Evolutionary conservation across 164 flowering plant species (phyloP).

Genomic region (Vitis rupestris): DNA sequence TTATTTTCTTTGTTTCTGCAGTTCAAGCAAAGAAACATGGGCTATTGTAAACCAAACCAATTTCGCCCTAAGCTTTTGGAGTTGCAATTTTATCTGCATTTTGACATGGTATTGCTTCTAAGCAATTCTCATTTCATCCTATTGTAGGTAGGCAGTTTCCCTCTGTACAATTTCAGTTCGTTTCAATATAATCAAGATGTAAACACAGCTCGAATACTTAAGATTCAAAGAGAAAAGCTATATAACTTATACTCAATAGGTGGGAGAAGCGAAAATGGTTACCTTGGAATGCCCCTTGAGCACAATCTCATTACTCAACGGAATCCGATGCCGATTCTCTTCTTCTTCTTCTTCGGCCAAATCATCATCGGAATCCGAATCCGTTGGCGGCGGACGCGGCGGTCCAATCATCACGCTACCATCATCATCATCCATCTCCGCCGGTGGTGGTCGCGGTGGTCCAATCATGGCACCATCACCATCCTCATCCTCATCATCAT

Average conservation of each 20-base stretch:
- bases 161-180: too few relatives aligned
- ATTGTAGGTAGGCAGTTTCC: too few relatives aligned
- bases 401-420: slow-evolving; percentile 60
- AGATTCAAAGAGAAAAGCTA: too few relatives aligned
- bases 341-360: slow-evolving; percentile 32
- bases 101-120: too few relatives aligned
- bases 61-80: too few relatives aligned
- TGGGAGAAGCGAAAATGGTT: not conserved
- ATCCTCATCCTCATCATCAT: slow-evolving; percentile 22
- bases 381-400: slow-evolving; percentile 46
- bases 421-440: slow-evolving; percentile 20
- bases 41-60: too few relatives aligned
- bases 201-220: too few relatives aligned
- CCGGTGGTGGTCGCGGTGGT: slow-evolving; percentile 38
- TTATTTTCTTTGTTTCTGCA: too few relatives aligned
- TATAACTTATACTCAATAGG: not conserved
- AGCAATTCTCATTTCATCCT: too few relatives aligned
- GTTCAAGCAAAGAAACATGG: too few relatives aligned
- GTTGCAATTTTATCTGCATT: too few relatives aligned
- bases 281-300: slow-evolving; percentile 95
- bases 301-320: slow-evolving; percentile 84
- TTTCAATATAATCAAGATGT: too few relatives aligned
- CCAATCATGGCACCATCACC: slow-evolving; percentile 33
- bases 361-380: slow-evolving; percentile 31
- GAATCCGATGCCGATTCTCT: slow-evolving; percentile 59